phyloP scores from a whole-genome alignment of 78 protist genomes.

The Creolimax fragrantissima region DNA sequence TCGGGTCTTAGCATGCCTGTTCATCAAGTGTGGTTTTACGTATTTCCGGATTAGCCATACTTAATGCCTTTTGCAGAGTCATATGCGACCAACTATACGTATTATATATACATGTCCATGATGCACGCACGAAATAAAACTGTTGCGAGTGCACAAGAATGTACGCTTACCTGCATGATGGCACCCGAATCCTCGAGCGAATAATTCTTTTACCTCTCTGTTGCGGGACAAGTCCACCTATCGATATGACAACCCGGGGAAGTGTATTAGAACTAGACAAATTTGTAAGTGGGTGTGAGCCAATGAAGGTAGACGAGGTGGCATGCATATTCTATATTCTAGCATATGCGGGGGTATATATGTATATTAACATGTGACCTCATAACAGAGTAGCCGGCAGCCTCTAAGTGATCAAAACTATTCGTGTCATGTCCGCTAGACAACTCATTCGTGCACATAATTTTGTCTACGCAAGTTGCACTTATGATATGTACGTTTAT shows the following conservation, averaged over 20 bases:
- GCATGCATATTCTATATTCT: not conserved
- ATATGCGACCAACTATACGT: too few species aligned
- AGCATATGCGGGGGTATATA: not conserved
- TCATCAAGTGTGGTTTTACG: too few species aligned
- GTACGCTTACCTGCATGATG: slow-evolving; percentile 91
- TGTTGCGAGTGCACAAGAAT: too few species aligned
- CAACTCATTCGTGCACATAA: too few species aligned
- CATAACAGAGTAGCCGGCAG: too few species aligned
- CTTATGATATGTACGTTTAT: too few species aligned
- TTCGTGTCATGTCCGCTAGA: too few species aligned
- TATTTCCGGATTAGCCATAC: too few species aligned
- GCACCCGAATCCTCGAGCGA: slow-evolving; percentile 57
- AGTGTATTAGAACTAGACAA: not conserved
- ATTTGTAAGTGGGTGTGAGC: not conserved
- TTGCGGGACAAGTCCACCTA: slow-evolving; percentile 7
- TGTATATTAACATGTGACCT: too few species aligned
- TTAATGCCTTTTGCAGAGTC: not conserved
- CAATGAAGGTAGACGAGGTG: not conserved
- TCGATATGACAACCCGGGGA: not conserved
- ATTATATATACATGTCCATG: not conserved
- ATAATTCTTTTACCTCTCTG: slow-evolving; percentile 45
- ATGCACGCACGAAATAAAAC: too few species aligned
- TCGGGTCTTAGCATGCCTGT: slow-evolving; percentile 91
- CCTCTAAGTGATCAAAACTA: too few species aligned
- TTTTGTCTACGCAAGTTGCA: too few species aligned